These are phyloP conservation scores for Diaporthe aspalathi DNA, from an alignment of 2,329 filamentous ascomycete genomes.

Conservation along the genomic window DNA sequence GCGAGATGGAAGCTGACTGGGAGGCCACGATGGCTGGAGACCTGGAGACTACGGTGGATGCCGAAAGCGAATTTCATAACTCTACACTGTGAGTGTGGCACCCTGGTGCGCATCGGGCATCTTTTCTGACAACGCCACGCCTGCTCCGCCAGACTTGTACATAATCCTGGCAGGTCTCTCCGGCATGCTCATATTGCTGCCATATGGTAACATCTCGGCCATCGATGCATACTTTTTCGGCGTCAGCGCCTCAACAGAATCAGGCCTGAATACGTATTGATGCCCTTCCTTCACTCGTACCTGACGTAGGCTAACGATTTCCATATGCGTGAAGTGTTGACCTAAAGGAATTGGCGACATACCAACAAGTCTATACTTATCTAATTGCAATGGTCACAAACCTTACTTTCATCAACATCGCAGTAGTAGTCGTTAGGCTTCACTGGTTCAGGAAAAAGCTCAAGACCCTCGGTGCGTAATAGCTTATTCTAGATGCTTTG, in stretches of 20 bases:
- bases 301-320: neutral
- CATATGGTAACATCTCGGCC: conserved; percentile 9
- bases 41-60: neutral
- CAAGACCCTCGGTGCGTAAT: neutral
- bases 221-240: conserved; percentile 44
- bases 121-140: neutral
- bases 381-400: conserved; percentile 61
- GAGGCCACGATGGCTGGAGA: neutral
- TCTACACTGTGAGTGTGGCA: neutral
- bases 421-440: conserved; percentile 60
- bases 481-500: neutral
- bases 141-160: conserved; percentile 1
- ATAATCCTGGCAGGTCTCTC: conserved; percentile 14
- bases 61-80: conserved; percentile 16
- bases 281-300: neutral
- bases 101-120: neutral
- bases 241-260: conserved; percentile 61
- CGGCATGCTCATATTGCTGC: conserved; percentile 11
- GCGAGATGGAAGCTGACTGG: neutral
- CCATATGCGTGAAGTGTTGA: conserved; percentile 53
- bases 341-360: conserved; percentile 59
- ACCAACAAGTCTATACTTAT: conserved; percentile 65
- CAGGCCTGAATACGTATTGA: conserved; percentile 61
- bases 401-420: conserved; percentile 60
- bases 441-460: conserved; percentile 59